Conservation (phyloP, 2,329 filamentous ascomycete species). For the Phaeosphaeria sp. region DNA sequence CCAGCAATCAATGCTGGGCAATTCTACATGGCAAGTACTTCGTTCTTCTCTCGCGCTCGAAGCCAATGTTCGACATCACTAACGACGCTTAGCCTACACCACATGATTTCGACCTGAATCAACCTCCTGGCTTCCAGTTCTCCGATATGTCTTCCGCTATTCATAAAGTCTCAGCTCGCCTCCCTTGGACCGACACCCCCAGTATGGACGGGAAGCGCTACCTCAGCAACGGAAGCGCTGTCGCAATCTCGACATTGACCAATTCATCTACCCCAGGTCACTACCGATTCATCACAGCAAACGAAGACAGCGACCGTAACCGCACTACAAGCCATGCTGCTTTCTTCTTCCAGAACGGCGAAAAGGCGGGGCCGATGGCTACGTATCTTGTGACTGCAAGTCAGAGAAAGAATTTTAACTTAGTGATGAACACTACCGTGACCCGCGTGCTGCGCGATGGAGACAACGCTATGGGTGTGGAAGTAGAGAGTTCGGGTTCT, state of each 20-base stretch:
- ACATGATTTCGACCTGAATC: constrained; percentile 65
- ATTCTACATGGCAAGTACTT: constrained; percentile 55
- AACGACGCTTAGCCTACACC: constrained; percentile 57
- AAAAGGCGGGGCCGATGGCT: constrained; percentile 70
- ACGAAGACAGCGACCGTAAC: constrained; percentile 62
- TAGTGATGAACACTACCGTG: constrained; percentile 65
- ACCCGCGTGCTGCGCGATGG: neutral
- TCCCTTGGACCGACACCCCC: constrained; percentile 69
- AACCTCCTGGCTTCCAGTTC: constrained; percentile 69
- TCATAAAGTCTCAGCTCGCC: constrained; percentile 67
- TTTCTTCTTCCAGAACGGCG: constrained; percentile 69
- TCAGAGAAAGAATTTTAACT: constrained; percentile 65
- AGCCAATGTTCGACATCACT: neutral
- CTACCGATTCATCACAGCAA: constrained; percentile 67
- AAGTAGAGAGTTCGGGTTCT: neutral
- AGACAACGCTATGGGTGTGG: neutral
- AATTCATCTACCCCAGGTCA: constrained; percentile 51
- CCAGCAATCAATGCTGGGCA: constrained; percentile 70
- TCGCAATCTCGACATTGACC: constrained; percentile 63
- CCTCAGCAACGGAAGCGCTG: constrained; percentile 65
- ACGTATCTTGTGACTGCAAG: constrained; percentile 70
- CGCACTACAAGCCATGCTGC: constrained; percentile 64
- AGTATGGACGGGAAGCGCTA: constrained; percentile 69
- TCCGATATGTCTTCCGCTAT: constrained; percentile 64
- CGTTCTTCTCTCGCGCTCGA: neutral